These are phyloP conservation scores for Phoma sp. DNA, from an alignment of 2,329 filamentous ascomycete species.

Conservation along the genomic window DNA sequence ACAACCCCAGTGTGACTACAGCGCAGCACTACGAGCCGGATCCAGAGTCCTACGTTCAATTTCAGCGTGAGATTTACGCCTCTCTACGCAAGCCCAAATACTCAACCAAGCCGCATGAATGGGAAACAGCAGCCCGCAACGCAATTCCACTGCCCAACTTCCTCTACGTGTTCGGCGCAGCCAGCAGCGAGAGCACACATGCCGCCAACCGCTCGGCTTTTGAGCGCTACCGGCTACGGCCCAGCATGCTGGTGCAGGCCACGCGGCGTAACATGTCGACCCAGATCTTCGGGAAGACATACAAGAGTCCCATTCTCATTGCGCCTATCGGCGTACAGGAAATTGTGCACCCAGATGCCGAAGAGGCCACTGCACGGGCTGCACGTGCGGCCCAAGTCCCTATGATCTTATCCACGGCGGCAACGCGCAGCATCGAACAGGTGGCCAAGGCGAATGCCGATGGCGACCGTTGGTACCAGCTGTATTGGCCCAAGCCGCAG, in stretches of 20 bases:
- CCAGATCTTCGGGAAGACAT: constrained; percentile 49
- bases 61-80: constrained; percentile 48
- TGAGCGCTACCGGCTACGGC: constrained; percentile 47
- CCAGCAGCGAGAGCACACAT: constrained; percentile 47
- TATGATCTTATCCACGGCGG: constrained; percentile 71
- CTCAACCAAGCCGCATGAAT: constrained; percentile 50
- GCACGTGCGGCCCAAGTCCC: constrained; percentile 67
- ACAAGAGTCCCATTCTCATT: constrained; percentile 63
- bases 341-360: constrained; percentile 70
- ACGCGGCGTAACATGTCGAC: constrained; percentile 42
- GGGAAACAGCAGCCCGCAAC: constrained; percentile 45
- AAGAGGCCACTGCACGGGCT: constrained; percentile 68
- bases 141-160: constrained; percentile 48
- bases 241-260: constrained; percentile 49
- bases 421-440: constrained; percentile 69
- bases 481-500: constrained; percentile 74
- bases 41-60: constrained; percentile 40
- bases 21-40: constrained; percentile 41
- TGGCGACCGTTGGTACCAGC: constrained; percentile 71
- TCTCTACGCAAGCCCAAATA: constrained; percentile 46
- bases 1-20: constrained; percentile 2
- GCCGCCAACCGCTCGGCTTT: constrained; percentile 48
- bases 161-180: constrained; percentile 48
- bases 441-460: constrained; percentile 64
- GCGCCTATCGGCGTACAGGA: constrained; percentile 73